These are phyloP conservation scores for Fusarium oligoseptatum DNA, from an alignment of 2,329 filamentous ascomycete species.

Conservation along the genomic window DNA sequence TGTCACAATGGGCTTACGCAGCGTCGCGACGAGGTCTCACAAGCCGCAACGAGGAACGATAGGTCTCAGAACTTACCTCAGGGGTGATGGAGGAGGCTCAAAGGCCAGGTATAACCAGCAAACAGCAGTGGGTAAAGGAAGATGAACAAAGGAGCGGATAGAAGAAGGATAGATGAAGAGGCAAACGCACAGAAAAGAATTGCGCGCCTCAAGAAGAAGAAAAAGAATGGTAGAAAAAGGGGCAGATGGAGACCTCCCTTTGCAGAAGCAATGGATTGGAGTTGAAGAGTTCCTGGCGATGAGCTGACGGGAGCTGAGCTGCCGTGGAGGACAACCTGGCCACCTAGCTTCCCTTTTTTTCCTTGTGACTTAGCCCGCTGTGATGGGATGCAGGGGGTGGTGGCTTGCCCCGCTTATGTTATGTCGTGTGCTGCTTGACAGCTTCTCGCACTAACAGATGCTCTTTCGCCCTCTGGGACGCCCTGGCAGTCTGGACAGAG, in stretches of 20 bases:
- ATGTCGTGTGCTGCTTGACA: conserved; percentile 36
- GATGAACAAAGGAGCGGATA: conserved; percentile 41
- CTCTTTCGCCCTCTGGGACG: conserved; percentile 3
- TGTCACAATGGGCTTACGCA: conserved; percentile 5
- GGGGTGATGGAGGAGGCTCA: conserved; percentile 26
- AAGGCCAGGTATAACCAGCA: conserved; percentile 22
- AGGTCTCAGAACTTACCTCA: conserved; percentile 43
- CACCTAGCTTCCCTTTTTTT: conserved; percentile 41
- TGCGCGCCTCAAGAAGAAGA: conserved; percentile 34
- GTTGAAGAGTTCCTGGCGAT: conserved; percentile 32
- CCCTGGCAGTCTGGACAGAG: background rate
- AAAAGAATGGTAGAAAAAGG: conserved; percentile 29
- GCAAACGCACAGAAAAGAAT: conserved; percentile 33
- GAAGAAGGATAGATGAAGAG: conserved; percentile 31
- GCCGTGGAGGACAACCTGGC: conserved; percentile 46
- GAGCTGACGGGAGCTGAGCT: conserved; percentile 23
- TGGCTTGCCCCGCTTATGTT: conserved; percentile 34
- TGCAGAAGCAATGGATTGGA: conserved; percentile 39
- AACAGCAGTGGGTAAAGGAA: conserved; percentile 23
- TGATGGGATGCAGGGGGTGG: conserved; percentile 42
- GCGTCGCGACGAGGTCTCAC: conserved; percentile 25
- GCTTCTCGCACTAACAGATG: conserved; percentile 36
- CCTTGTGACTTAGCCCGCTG: conserved; percentile 22
- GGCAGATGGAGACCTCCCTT: conserved; percentile 37
- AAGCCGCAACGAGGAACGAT: conserved; percentile 24